phyloP scores from a whole-genome alignment of 805 yeast genomes.

The Starmerella floris region DNA sequence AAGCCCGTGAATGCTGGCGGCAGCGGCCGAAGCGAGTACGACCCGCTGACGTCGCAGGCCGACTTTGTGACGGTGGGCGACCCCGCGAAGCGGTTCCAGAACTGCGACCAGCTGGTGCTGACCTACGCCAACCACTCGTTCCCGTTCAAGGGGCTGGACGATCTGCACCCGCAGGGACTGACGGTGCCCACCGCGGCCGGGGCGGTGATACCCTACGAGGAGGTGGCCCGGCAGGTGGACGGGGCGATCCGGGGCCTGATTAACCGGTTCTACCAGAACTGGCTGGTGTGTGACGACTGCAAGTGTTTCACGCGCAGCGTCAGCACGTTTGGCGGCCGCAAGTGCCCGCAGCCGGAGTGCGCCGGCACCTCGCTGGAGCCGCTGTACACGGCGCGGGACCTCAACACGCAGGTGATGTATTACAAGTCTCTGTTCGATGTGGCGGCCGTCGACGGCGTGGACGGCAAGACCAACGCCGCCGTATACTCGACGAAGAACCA shows the following conservation, averaged over 20 bases:
- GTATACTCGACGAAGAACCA: constrained; percentile 75
- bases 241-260: constrained; percentile 54
- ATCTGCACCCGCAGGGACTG: constrained; percentile 54
- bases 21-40: constrained; percentile 47
- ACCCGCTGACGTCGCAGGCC: background rate
- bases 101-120: constrained; percentile 42
- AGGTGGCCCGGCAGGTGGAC: constrained; percentile 63
- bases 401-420: constrained; percentile 77
- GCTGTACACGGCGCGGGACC: constrained; percentile 59
- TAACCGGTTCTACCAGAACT: constrained; percentile 68
- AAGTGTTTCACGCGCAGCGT: constrained; percentile 83
- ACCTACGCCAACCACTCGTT: constrained; percentile 34
- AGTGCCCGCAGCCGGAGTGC: constrained; percentile 40
- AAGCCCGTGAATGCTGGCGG: constrained; percentile 48
- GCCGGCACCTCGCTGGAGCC: constrained; percentile 56
- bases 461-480: constrained; percentile 48
- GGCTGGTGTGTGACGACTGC: constrained; percentile 73
- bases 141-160: constrained; percentile 64
- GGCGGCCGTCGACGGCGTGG: constrained; percentile 33
- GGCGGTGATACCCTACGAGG: constrained; percentile 36
- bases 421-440: constrained; percentile 62
- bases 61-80: constrained; percentile 8
- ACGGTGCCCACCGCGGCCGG: constrained; percentile 49
- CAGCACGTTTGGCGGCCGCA: constrained; percentile 76
- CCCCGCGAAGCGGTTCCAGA: constrained; percentile 71